phyloP scores from a whole-genome alignment of 805 yeast species.

The Saccharomyces eubayanus region DNA sequence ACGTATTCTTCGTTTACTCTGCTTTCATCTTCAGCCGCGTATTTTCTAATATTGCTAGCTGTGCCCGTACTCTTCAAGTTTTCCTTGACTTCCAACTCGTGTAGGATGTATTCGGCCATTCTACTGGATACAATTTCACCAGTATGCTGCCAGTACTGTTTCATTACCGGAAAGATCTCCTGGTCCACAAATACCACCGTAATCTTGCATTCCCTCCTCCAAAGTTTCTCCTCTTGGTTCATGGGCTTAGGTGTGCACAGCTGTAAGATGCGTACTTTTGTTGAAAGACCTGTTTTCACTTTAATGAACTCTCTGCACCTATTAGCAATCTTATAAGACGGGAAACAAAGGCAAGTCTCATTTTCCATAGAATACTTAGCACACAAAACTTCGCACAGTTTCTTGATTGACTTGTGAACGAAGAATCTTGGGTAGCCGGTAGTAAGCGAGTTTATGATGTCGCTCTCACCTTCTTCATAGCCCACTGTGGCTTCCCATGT shows the following conservation, averaged over 20 bases:
- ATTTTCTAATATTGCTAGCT: background rate
- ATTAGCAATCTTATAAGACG: constrained; percentile 70
- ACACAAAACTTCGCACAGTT: constrained; percentile 46
- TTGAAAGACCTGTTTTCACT: constrained; percentile 23
- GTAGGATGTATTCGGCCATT: constrained; percentile 73
- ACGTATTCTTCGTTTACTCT: constrained; percentile 54
- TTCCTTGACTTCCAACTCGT: constrained; percentile 41
- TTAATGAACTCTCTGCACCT: constrained; percentile 75
- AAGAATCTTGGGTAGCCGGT: constrained; percentile 63
- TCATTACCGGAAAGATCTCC: constrained; percentile 53
- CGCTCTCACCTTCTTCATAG: constrained; percentile 81
- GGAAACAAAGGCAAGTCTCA: constrained; percentile 68
- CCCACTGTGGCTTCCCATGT: constrained; percentile 92
- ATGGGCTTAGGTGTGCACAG: constrained; percentile 63
- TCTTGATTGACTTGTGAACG: constrained; percentile 55
- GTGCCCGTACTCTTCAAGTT: constrained; percentile 15
- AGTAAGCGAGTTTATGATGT: constrained; percentile 68
- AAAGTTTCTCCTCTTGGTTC: constrained; percentile 48
- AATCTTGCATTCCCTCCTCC: constrained; percentile 57
- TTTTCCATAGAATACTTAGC: constrained; percentile 70
- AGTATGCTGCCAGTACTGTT: constrained; percentile 91
- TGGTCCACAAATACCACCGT: constrained; percentile 73
- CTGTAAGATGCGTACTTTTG: constrained; percentile 55
- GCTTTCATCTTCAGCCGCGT: constrained; percentile 10
- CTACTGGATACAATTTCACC: constrained; percentile 96